phyloP scores from a whole-genome alignment of 2,329 filamentous ascomycete genomes.

The Cordyceps javanica region DNA sequence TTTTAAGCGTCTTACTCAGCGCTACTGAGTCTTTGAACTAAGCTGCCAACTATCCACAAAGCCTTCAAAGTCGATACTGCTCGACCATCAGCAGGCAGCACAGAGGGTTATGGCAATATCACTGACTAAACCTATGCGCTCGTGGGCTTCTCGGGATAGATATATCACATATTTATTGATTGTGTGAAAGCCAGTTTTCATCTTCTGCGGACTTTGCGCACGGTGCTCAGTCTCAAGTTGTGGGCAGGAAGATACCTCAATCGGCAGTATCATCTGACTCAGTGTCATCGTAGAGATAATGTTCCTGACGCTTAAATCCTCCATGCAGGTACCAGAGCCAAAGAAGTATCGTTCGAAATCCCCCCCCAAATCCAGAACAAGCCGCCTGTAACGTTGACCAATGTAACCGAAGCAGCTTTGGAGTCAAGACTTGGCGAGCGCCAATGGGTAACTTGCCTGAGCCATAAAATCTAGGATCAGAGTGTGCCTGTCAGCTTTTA shows the following conservation, averaged over 20 bases:
- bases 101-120: too few relatives aligned
- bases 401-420: not conserved
- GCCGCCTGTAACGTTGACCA: not conserved
- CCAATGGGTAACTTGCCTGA: not conserved
- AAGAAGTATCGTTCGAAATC: not conserved
- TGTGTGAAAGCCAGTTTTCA: too few relatives aligned
- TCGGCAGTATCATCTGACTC: not conserved
- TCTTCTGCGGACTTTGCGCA: not conserved
- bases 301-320: not conserved
- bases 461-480: not conserved
- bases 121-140: too few relatives aligned
- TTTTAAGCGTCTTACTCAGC: not conserved
- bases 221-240: too few relatives aligned
- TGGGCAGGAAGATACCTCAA: too few relatives aligned
- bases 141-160: too few relatives aligned
- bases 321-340: not conserved
- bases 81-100: too few relatives aligned
- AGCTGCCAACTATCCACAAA: not conserved
- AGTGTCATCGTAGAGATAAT: not conserved
- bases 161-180: not conserved
- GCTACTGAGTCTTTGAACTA: not conserved
- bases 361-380: not conserved
- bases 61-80: not conserved
- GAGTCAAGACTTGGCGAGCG: not conserved
- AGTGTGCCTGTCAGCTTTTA: not conserved